phyloP scores from a whole-genome alignment of 306 rosid species.

The Fagus sylvatica region DNA sequence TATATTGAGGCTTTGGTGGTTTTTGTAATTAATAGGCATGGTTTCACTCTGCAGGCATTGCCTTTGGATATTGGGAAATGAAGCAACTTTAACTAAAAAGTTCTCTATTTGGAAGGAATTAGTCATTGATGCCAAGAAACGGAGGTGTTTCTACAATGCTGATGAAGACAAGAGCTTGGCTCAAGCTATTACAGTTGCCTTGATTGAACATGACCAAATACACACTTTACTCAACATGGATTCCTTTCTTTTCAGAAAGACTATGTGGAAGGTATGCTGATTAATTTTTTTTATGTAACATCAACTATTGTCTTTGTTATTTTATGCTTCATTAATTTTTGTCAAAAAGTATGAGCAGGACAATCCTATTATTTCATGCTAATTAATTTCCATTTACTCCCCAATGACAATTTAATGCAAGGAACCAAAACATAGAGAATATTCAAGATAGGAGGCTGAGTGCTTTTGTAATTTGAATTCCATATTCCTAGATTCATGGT shows the following conservation, averaged over 20 bases:
- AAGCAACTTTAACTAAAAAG: constrained; percentile 20
- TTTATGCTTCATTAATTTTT: too few species aligned
- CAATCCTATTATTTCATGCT: too few species aligned
- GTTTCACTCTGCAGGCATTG: constrained; percentile 24
- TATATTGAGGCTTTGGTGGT: neutral
- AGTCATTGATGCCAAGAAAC: constrained; percentile 35
- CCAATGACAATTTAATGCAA: too few species aligned
- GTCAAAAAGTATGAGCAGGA: too few species aligned
- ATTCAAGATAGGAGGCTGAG: too few species aligned
- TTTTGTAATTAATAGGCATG: neutral
- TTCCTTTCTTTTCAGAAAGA: constrained; percentile 16
- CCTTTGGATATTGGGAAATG: constrained; percentile 47
- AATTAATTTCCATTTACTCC: too few species aligned
- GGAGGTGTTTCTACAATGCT: constrained; percentile 32
- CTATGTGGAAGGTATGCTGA: constrained; percentile 35
- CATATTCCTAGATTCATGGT: too few species aligned
- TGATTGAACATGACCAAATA: constrained; percentile 19
- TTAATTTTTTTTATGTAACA: too few species aligned
- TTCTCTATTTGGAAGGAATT: constrained; percentile 36
- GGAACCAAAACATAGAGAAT: too few species aligned
- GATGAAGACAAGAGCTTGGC: constrained; percentile 27
- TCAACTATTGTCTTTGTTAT: too few species aligned
- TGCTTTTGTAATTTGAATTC: too few species aligned
- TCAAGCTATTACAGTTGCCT: constrained; percentile 11
- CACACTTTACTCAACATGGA: neutral